phyloP scores from a whole-genome alignment of 2,329 filamentous ascomycete species.

The Colletotrichum scovillei region DNA sequence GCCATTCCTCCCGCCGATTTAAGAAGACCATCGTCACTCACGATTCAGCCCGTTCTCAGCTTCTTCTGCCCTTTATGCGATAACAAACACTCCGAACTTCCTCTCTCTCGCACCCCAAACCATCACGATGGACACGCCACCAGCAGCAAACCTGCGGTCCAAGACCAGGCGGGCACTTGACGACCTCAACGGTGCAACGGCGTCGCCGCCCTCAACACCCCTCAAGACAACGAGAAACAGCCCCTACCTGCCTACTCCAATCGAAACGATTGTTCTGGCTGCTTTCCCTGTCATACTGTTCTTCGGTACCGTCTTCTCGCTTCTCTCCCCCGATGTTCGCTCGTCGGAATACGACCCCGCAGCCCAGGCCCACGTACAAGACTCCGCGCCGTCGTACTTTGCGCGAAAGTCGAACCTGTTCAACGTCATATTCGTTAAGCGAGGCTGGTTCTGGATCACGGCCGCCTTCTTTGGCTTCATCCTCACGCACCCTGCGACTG shows the following conservation, averaged over 20 bases:
- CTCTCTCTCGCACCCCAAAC: background rate
- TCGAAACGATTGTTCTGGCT: conserved; percentile 73
- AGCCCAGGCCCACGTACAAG: conserved; percentile 71
- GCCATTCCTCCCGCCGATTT: conserved; percentile 1
- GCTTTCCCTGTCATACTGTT: conserved; percentile 83
- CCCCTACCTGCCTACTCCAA: conserved; percentile 76
- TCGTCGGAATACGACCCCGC: conserved; percentile 70
- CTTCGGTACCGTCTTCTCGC: conserved; percentile 84
- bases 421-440: conserved; percentile 94
- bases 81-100: background rate
- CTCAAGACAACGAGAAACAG: conserved; percentile 51
- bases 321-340: conserved; percentile 79
- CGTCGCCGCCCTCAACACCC: conserved; percentile 14
- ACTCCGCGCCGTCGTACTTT: conserved; percentile 83
- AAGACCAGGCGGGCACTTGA: conserved; percentile 35
- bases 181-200: conserved; percentile 28
- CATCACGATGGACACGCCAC: conserved; percentile 34
- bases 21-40: background rate
- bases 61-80: conserved; percentile 20
- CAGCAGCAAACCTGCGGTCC: conserved; percentile 33
- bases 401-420: conserved; percentile 93
- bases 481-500: conserved; percentile 71
- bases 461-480: conserved; percentile 78
- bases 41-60: background rate
- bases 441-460: conserved; percentile 93